Evolutionary conservation across 2,329 filamentous ascomycete species (phyloP).

Genomic region (Colletotrichum filicis): DNA sequence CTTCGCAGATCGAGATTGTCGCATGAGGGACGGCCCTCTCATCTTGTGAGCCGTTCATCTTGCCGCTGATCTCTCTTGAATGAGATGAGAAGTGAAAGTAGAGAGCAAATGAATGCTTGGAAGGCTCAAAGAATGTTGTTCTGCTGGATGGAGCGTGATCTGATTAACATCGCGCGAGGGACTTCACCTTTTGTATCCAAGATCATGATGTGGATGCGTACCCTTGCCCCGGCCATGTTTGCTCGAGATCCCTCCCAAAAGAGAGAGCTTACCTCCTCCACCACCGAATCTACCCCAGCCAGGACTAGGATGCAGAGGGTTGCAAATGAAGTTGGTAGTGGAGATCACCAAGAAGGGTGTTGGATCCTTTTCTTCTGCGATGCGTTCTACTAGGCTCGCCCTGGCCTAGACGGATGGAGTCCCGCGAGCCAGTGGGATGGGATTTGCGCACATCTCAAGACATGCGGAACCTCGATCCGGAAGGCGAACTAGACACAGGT

Average conservation of each 20-base stretch:
- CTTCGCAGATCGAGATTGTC: not conserved
- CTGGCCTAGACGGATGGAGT: conserved; percentile 6
- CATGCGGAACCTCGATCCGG: conserved; percentile 8
- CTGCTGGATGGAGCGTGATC: not conserved
- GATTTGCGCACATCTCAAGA: conserved; percentile 8
- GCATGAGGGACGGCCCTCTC: not conserved
- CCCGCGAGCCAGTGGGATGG: conserved; percentile 12
- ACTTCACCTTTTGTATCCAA: conserved; percentile 16
- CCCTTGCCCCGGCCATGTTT: conserved; percentile 20
- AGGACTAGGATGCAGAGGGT: not conserved
- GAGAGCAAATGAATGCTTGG: not conserved
- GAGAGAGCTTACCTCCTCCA: not conserved
- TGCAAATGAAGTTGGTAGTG: conserved; percentile 4
- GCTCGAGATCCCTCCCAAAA: conserved; percentile 3
- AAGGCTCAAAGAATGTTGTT: not conserved
- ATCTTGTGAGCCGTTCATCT: conserved; percentile 10
- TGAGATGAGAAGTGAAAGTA: not conserved
- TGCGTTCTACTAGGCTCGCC: not conserved
- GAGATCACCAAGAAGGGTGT: conserved; percentile 11
- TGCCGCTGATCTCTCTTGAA: not conserved
- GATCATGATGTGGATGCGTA: not conserved
- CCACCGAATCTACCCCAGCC: not conserved
- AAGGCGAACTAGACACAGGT: not conserved
- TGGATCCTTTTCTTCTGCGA: conserved; percentile 10
- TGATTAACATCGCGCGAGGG: not conserved